A percentile compares a stretch with the other conserved stretches of the same genome.
Evolutionary conservation across 192 early-diverging fungal species (phyloP).

Genomic region (Backusella sp.): DNA sequence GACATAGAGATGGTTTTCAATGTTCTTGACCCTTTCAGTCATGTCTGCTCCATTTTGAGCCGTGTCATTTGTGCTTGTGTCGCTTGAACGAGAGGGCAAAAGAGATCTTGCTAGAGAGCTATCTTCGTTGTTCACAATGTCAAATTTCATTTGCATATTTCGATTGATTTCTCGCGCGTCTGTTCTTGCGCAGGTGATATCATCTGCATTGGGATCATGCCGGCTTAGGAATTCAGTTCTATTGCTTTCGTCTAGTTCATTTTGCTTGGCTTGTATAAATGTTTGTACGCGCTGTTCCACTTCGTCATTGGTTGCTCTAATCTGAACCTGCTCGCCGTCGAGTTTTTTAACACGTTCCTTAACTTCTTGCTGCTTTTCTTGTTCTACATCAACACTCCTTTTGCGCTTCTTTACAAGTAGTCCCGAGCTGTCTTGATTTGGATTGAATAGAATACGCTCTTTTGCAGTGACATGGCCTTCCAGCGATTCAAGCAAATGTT

Average conservation of each 20-base stretch:
- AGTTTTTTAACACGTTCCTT: constrained; percentile 21
- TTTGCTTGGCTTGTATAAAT: constrained; percentile 38
- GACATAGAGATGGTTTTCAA: constrained; percentile 74
- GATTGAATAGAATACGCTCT: background rate
- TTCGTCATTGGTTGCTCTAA: constrained; percentile 32
- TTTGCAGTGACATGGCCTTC: constrained; percentile 24
- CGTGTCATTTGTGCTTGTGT: background rate
- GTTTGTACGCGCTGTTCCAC: constrained; percentile 31
- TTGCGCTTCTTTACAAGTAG: constrained; percentile 21
- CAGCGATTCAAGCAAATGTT: constrained; percentile 20
- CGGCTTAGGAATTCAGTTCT: constrained; percentile 37
- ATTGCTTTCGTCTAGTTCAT: constrained; percentile 41
- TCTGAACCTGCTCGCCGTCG: constrained; percentile 36
- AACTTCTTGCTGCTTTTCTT: constrained; percentile 10
- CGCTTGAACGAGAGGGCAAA: background rate
- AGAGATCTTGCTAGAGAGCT: constrained; percentile 62
- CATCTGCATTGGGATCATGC: constrained; percentile 27
- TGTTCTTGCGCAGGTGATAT: constrained; percentile 62
- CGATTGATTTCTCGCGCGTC: constrained; percentile 72
- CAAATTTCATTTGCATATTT: constrained; percentile 77
- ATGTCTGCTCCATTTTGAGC: constrained; percentile 24
- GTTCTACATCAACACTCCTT: background rate
- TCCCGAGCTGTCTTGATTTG: background rate
- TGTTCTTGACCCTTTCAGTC: constrained; percentile 66
- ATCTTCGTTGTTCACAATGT: constrained; percentile 65